Evolutionary conservation across 805 yeast genomes (phyloP), one percentile per base, ranked within the genome.

Genomic region (Ogataea angusta): DNA sequence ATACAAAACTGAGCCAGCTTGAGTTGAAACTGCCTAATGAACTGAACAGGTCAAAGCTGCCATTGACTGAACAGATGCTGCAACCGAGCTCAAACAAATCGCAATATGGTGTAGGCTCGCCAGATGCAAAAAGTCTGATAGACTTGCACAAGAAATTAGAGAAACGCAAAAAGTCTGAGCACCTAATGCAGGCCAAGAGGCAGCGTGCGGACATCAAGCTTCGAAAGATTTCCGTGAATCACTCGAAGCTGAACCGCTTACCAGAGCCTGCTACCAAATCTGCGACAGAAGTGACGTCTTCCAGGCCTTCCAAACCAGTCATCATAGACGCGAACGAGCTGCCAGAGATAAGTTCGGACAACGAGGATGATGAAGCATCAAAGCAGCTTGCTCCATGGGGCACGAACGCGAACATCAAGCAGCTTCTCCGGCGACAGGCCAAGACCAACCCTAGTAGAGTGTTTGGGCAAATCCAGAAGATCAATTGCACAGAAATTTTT

Each of bases 371-470:
- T 6, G 47, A 45, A 7, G 29, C 42, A 2, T 22, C 43, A 7
- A 47, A 43, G 27, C 45, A 41, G 26, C 38, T 57, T 29, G 59
- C 62, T 2, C 46, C 46, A 1, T 58, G 63, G 63, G 62, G 57
- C 4, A 18, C 48, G 18, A 15, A 30, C 26, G 4, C 42, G n/a
- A 18, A 19, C 25, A 45, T 59, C 16, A 44, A 46, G 23, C 42
- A 44, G 25, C 49, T 43, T 19, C 39, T 58, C n/a, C 37, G 35
- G 14, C 30, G 39, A 8, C 64, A 59, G 36, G 37, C 46, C 6
- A 36, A 30, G 10, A 46, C 44, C 13, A 54, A 62, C 32, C 65
- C 66, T 2, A 28, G 39, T 10, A 18, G 30, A 1, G 43, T 62
- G 13, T 62, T 62, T 49, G 66, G 65, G 1, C 43, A 40, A 3